Percentiles rank a stretch among this genome's conserved stretches.
These are phyloP conservation scores for Theileria equi DNA, from an alignment of 169 alveolate genomes.

Conservation along the genomic window DNA sequence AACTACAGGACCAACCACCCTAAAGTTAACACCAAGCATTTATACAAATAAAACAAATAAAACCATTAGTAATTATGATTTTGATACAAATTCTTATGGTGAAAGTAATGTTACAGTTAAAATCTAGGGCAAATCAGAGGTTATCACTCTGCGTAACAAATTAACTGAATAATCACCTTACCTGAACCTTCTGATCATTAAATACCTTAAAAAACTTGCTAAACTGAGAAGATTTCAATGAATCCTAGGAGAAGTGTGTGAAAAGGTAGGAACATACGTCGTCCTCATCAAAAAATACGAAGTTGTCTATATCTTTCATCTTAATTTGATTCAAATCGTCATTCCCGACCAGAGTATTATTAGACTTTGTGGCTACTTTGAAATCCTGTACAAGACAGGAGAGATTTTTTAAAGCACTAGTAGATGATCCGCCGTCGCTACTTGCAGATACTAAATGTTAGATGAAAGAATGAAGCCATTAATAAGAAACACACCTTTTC, in stretches of 20 bases:
- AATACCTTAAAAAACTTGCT: conserved; percentile 55
- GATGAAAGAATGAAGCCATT: too few relatives aligned
- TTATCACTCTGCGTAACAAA: too few relatives aligned
- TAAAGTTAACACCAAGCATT: background rate
- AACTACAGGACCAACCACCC: conserved; percentile 6
- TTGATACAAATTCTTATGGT: background rate
- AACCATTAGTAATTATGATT: too few relatives aligned
- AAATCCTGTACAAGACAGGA: conserved; percentile 39
- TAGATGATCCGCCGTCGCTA: background rate
- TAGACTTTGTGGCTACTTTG: conserved; percentile 14
- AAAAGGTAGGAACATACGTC: conserved; percentile 1
- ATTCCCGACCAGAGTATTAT: background rate
- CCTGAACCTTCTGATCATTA: conserved; percentile 23
- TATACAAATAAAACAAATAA: too few relatives aligned
- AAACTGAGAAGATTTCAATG: conserved; percentile 52
- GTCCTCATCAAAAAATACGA: conserved; percentile 56
- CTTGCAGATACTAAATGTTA: background rate
- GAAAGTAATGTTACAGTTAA: background rate
- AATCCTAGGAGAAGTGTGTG: conserved; percentile 5
- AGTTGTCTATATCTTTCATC: conserved; percentile 46
- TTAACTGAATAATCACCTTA: too few relatives aligned
- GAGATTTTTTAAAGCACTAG: conserved; percentile 28
- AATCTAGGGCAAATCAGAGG: background rate
- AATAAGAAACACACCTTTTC: background rate
- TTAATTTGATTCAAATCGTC: conserved; percentile 37